phyloP scores from a whole-genome alignment of 768 basidiomycete genomes.

The Lactifluus piperatus region DNA sequence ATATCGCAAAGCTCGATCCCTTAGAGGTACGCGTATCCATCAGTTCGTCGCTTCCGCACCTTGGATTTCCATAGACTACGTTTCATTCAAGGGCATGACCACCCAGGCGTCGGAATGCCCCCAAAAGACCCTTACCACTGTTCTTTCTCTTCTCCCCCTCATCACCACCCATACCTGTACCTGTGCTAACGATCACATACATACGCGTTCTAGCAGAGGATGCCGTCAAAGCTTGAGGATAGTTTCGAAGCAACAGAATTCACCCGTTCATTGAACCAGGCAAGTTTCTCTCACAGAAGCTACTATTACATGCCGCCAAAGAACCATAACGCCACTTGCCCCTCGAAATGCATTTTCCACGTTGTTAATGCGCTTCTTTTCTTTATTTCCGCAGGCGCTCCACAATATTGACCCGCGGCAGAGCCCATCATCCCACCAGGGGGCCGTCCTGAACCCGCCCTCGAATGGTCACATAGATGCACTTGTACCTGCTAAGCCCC shows the following conservation, averaged over 20 bases:
- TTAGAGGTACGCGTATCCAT: slow-evolving; percentile 5
- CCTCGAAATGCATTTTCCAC: neutral
- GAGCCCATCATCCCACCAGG: neutral
- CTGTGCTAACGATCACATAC: neutral
- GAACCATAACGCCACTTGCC: neutral
- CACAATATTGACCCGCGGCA: neutral
- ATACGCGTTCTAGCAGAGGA: neutral
- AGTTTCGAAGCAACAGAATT: neutral
- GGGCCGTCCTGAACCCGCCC: neutral
- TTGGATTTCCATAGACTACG: neutral
- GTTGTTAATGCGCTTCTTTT: slow-evolving; percentile 4
- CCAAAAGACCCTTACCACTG: neutral
- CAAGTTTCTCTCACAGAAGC: slow-evolving; percentile 9
- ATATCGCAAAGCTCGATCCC: neutral
- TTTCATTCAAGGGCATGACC: neutral
- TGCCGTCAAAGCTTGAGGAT: neutral
- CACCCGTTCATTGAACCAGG: slow-evolving; percentile 3
- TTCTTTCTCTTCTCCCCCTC: neutral
- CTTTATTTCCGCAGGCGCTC: slow-evolving; percentile 10
- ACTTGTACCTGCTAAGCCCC: neutral
- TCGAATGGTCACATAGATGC: neutral
- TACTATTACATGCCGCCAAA: neutral
- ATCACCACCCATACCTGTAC: neutral
- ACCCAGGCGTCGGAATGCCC: neutral
- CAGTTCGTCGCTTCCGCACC: neutral